Conservation (phyloP, 2,329 filamentous ascomycete genomes). For the Malbranchea zuffiana region DNA sequence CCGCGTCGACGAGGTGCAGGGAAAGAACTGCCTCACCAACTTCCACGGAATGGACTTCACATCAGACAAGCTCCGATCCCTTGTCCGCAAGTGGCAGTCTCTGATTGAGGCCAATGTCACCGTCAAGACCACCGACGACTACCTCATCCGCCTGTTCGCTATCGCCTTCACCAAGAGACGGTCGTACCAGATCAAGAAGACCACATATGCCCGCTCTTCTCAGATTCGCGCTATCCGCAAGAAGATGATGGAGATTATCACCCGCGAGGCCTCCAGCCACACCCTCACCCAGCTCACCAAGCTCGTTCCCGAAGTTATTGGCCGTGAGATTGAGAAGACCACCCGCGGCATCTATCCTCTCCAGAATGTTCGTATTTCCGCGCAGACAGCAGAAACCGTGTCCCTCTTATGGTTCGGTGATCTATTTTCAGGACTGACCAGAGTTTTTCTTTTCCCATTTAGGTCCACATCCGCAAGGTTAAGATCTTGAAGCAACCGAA, state of each 20-base stretch:
- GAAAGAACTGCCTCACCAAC: constrained; percentile 99
- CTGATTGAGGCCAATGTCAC: constrained; percentile 99
- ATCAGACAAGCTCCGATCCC: constrained; percentile 97
- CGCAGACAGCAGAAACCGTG: background rate
- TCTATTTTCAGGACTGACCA: constrained; percentile 9
- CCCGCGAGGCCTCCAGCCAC: constrained; percentile 87
- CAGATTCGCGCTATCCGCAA: constrained; percentile 97
- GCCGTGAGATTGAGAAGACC: constrained; percentile 98
- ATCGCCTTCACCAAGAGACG: constrained; percentile 99
- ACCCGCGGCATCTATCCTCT: constrained; percentile 99
- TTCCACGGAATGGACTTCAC: constrained; percentile 99
- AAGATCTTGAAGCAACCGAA: constrained; percentile 98
- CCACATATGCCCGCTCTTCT: constrained; percentile 91
- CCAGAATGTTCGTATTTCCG: constrained; percentile 74
- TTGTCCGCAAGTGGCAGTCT: constrained; percentile 99
- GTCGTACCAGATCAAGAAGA: constrained; percentile 99
- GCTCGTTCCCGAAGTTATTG: constrained; percentile 98
- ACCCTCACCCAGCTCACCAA: constrained; percentile 94
- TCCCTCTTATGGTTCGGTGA: background rate
- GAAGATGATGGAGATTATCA: constrained; percentile 99
- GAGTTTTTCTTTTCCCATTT: constrained; percentile 8
- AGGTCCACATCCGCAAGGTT: constrained; percentile 99
- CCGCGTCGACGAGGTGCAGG: constrained; percentile 95
- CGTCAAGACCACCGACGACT: constrained; percentile 99
- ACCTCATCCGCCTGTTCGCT: constrained; percentile 96